Evolutionary conservation across 2,329 filamentous ascomycete genomes (phyloP).

Genomic region (Chrysosporium queenslandicum): DNA sequence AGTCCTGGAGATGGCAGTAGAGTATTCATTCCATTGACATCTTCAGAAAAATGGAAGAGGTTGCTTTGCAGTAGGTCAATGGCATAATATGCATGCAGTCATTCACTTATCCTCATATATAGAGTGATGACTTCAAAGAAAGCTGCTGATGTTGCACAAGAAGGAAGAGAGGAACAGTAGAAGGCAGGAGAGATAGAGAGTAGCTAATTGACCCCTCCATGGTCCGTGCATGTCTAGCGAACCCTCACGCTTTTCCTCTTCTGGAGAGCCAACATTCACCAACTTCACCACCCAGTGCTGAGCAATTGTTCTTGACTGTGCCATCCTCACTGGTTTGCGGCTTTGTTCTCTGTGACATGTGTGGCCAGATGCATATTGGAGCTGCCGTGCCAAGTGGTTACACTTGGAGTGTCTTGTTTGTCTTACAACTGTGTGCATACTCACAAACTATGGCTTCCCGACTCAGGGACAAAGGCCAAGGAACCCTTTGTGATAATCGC

Average conservation of each 20-base stretch:
- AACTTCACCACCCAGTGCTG: not conserved
- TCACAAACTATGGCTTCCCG: not conserved
- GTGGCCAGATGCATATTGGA: not conserved
- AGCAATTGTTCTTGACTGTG: not conserved
- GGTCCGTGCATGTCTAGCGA: not conserved
- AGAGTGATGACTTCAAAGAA: not conserved
- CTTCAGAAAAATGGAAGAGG: no score
- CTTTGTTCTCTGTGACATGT: not conserved
- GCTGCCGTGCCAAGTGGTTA: not conserved
- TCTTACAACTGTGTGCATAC: not conserved
- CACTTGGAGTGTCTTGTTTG: not conserved
- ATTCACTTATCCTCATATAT: not conserved
- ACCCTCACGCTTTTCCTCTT: not conserved
- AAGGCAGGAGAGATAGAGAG: not conserved
- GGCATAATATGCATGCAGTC: no score
- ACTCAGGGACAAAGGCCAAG: no score
- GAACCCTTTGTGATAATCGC: no score
- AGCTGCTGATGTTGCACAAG: not conserved
- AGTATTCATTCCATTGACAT: no score
- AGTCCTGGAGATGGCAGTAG: no score
- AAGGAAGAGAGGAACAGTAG: not conserved
- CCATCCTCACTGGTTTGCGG: not conserved
- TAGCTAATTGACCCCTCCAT: not conserved
- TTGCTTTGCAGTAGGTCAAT: no score
- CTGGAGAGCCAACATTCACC: no score